Evolutionary conservation across 306 rosid genomes (phyloP).

Genomic region (Aeschynomene evenia): DNA sequence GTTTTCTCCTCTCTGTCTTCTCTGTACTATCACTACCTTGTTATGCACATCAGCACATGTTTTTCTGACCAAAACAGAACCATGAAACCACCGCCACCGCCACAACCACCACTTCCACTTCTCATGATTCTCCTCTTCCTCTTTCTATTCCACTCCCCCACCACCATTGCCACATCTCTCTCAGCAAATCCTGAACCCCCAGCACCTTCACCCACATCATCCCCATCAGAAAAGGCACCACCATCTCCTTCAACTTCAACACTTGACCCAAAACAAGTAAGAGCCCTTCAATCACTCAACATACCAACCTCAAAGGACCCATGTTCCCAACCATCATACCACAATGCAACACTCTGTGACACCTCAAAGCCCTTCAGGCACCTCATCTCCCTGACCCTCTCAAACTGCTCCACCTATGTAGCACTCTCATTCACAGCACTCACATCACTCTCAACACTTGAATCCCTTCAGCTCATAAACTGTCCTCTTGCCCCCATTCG

Average conservation of each 20-base stretch:
- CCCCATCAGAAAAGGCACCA: background rate
- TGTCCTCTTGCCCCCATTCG: constrained; percentile 84
- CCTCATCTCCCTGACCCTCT: constrained; percentile 62
- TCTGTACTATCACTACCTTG: background rate
- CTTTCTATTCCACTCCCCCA: constrained; percentile 24
- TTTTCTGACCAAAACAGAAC: constrained; percentile 14
- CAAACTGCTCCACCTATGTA: constrained; percentile 74
- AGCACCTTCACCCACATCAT: constrained; percentile 18
- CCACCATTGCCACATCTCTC: constrained; percentile 17
- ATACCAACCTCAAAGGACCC: constrained; percentile 84
- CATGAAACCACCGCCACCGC: constrained; percentile 29
- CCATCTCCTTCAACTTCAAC: constrained; percentile 30
- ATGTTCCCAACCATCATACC: constrained; percentile 53
- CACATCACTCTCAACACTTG: constrained; percentile 78
- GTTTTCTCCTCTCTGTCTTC: background rate
- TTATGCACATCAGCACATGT: background rate
- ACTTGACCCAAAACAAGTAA: constrained; percentile 83
- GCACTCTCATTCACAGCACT: constrained; percentile 91
- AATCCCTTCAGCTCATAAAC: constrained; percentile 66
- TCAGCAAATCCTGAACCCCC: constrained; percentile 30
- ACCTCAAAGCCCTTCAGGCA: constrained; percentile 75
- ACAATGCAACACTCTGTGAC: constrained; percentile 74
- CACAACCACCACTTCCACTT: background rate
- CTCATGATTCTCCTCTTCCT: constrained; percentile 13
- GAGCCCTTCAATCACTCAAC: constrained; percentile 85